Evolutionary conservation across 2,329 filamentous ascomycete species (phyloP), one percentile per base, ranked within the genome.

Genomic region (Ophiocordyceps polyrhachis-furcata): DNA sequence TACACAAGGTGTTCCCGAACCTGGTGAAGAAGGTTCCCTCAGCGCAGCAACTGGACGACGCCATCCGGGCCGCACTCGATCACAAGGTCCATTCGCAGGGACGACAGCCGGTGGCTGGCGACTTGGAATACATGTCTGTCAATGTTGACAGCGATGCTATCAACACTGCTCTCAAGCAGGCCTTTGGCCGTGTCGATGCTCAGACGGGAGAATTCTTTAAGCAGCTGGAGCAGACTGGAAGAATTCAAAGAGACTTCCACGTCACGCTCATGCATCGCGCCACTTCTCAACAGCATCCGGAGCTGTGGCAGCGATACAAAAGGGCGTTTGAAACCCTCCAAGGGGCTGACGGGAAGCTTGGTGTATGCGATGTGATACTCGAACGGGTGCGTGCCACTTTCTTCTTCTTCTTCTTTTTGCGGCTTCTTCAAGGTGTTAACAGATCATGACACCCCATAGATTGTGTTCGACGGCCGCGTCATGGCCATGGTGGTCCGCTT

Each of bases 401-500:
- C 12, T 7, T 9, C n/a, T 4, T 19, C 21, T 20, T 28, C 21
- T 37, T 21, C 25, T 25, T 7, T 32, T 25, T 7, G 2, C 25
- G 15, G 5, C 5, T 4, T 21, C 4, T n/a, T 13, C 15, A n/a
- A 23, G 28, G 21, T 5, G n/a, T 31, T 37, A 7, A 37, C 19
- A n/a, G 8, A 11, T 11, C 4, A 14, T 13, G 5, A 37, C 17
- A 6, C 6, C 9, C 2, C 25, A 7, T 20, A 71, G 69, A 62
- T 95, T 42, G 79, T 98, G 9, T 96, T 81, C 71, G 83, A 96
- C 55, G 70, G 79, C 49, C 74, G 86, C 5, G 69, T 96, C 56
- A 96, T 98, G 91, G 81, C 86, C 6, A 81, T 98, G 46, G 83
- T 93, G 3, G 86, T 85, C 15, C 76, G 88, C 11, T 67, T 93